Evolutionary conservation across 2,329 filamentous ascomycete genomes (phyloP).

Genomic region (Xylariaceae sp.): DNA sequence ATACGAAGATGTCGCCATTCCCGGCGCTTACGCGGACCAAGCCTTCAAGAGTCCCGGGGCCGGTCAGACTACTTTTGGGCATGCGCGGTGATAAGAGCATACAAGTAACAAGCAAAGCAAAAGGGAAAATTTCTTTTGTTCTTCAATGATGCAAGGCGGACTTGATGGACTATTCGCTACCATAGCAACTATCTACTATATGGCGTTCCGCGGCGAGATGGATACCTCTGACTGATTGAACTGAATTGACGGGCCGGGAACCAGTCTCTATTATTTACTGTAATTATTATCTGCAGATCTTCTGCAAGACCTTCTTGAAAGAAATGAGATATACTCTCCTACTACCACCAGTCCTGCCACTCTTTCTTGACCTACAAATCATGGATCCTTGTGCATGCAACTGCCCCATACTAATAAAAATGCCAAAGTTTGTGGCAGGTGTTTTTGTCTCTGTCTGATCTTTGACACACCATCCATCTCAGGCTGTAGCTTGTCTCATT

Average conservation of each 20-base stretch:
- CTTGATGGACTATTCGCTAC: neutral
- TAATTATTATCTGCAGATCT: too few species aligned
- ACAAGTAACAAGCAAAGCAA: neutral
- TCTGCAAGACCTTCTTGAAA: too few species aligned
- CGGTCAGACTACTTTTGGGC: slow-evolving; percentile 23
- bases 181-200: neutral
- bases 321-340: too few species aligned
- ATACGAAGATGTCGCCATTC: slow-evolving; percentile 85
- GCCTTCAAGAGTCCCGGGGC: slow-evolving; percentile 49
- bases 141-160: neutral
- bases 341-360: too few species aligned
- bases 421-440: too few species aligned
- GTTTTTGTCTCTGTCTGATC: too few species aligned
- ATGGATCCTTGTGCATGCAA: too few species aligned
- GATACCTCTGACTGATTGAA: neutral
- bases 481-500: too few species aligned
- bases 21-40: slow-evolving; percentile 69
- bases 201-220: neutral
- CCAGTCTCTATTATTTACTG: too few species aligned
- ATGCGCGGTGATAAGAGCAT: neutral
- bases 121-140: neutral
- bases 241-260: neutral
- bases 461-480: too few species aligned
- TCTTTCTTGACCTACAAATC: too few species aligned
- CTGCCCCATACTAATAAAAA: too few species aligned